Conservation (phyloP, 768 basidiomycete genomes). For the Auriscalpium orientale region DNA sequence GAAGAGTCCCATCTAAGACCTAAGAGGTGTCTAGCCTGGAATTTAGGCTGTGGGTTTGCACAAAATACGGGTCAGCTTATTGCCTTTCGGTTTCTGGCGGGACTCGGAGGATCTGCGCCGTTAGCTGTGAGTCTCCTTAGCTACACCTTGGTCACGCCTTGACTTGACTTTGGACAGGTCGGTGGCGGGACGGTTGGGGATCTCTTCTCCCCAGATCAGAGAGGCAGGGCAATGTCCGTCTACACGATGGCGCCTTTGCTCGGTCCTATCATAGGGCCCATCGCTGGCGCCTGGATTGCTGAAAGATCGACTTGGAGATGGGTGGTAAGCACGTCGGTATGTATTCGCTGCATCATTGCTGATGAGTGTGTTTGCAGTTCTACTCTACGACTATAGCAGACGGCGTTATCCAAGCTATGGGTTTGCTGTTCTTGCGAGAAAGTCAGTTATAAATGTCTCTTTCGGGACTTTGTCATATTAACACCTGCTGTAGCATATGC, state of each 20-base stretch:
- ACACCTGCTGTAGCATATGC: slow-evolving; percentile 18
- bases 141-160: not conserved
- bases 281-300: slow-evolving; percentile 61
- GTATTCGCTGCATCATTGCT: not conserved
- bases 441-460: slow-evolving; percentile 31
- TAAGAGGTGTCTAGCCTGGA: slow-evolving; percentile 38
- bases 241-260: slow-evolving; percentile 61
- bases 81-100: slow-evolving; percentile 48
- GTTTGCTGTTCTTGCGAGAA: slow-evolving; percentile 54
- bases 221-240: slow-evolving; percentile 55
- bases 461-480: not conserved
- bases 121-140: slow-evolving; percentile 28
- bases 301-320: slow-evolving; percentile 63
- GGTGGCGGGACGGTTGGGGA: slow-evolving; percentile 67
- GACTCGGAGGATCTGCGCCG: slow-evolving; percentile 68
- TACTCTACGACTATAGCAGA: slow-evolving; percentile 34
- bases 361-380: not conserved
- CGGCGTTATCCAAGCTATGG: slow-evolving; percentile 43
- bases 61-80: slow-evolving; percentile 30
- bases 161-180: not conserved
- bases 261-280: slow-evolving; percentile 60
- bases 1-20: too few relatives aligned
- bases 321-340: slow-evolving; percentile 36
- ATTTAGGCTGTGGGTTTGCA: slow-evolving; percentile 51
- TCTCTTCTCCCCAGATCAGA: slow-evolving; percentile 51